Evolutionary conservation across 2,329 filamentous ascomycete genomes (phyloP).

Genomic region (Calonectria montana): DNA sequence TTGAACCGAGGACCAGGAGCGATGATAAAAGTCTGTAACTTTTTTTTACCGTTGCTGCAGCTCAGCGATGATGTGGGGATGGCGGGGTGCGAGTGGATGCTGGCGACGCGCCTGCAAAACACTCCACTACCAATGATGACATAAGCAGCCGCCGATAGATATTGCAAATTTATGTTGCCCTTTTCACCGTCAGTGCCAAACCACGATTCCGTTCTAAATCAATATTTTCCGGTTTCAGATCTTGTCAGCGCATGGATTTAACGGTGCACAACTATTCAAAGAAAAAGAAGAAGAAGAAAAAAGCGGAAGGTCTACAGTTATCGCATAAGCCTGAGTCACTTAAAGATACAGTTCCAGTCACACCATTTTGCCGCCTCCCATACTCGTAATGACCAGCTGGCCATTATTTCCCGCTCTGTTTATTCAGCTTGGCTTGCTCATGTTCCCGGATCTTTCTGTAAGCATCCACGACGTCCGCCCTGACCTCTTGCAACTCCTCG

Average conservation of each 20-base stretch:
- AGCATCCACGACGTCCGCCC: slow-evolving; percentile 52
- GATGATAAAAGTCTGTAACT: slow-evolving; percentile 25
- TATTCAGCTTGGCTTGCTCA: slow-evolving; percentile 49
- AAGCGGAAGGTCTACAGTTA: neutral
- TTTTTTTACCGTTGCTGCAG: slow-evolving; percentile 38
- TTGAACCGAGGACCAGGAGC: slow-evolving; percentile 42
- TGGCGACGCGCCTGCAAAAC: slow-evolving; percentile 6
- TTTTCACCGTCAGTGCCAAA: neutral
- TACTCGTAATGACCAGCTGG: neutral
- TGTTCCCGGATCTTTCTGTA: slow-evolving; percentile 53
- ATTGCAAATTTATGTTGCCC: neutral
- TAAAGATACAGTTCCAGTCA: neutral
- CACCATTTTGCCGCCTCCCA: neutral
- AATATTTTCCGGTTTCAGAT: neutral
- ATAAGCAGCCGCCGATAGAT: slow-evolving; percentile 28
- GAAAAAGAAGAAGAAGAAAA: neutral
- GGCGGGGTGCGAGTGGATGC: slow-evolving; percentile 22
- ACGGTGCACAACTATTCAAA: neutral
- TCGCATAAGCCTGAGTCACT: neutral
- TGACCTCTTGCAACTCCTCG: slow-evolving; percentile 51
- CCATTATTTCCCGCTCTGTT: neutral
- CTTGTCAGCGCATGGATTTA: neutral
- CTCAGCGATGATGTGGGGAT: slow-evolving; percentile 26
- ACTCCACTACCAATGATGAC: slow-evolving; percentile 29
- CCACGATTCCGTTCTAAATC: neutral